These are phyloP conservation scores for Pichia cabralensis DNA, from an alignment of 805 yeast species.

Conservation along the genomic window DNA sequence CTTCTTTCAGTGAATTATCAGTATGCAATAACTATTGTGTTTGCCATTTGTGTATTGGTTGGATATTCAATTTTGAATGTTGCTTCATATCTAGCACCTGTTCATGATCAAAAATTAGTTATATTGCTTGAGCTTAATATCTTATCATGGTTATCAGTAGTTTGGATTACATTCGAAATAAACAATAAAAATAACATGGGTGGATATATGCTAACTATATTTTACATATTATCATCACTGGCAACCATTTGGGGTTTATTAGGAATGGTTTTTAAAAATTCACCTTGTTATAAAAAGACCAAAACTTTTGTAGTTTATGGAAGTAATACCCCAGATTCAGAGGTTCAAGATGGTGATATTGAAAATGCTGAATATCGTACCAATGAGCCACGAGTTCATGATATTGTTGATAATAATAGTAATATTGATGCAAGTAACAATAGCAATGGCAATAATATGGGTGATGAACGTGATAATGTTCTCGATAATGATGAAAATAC, in stretches of 20 bases:
- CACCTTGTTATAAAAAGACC: conserved; percentile 2
- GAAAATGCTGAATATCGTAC: conserved; percentile 7
- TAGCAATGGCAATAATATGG: not conserved
- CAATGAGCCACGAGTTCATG: conserved; percentile 2
- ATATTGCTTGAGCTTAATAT: conserved; percentile 44
- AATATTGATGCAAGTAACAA: not conserved
- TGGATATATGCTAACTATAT: conserved; percentile 35
- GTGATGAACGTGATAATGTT: not conserved
- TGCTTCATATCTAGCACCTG: conserved; percentile 33
- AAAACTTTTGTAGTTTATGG: not conserved
- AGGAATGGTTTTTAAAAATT: conserved; percentile 2
- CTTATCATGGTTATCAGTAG: conserved; percentile 46
- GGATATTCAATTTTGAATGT: conserved; percentile 50
- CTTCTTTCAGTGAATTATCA: conserved; percentile 41
- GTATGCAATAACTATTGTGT: conserved; percentile 39
- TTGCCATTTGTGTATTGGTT: conserved; percentile 38
- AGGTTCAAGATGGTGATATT: conserved; percentile 4
- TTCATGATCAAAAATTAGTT: conserved; percentile 51
- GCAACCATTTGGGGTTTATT: conserved; percentile 39
- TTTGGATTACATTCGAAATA: conserved; percentile 40
- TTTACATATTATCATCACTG: conserved; percentile 36
- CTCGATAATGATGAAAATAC: conserved; percentile 3
- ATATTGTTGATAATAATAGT: conserved; percentile 3
- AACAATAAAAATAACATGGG: conserved; percentile 44
- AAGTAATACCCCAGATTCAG: not conserved